Evolutionary conservation across 2,329 filamentous ascomycete species (phyloP), one percentile per base, ranked within the genome.

Genomic region (Thermomyces lanuginosus): DNA sequence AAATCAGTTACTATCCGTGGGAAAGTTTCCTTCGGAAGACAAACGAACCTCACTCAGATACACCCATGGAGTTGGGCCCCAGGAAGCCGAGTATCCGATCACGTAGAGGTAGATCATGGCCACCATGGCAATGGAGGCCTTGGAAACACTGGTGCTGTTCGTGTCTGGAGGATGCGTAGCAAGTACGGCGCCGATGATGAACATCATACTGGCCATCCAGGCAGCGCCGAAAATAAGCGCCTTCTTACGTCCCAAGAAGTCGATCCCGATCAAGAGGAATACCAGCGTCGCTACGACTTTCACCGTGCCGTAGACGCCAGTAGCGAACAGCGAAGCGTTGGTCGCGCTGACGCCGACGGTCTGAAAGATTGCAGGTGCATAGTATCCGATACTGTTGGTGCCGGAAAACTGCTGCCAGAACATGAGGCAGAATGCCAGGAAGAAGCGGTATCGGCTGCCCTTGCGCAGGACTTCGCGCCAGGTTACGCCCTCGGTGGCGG

Each of bases 101-200:
- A 45, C 44, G 27, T 64, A 64, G 4, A 66, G 57, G 42, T 62
- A 65, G 27, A 65, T 53, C 44, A 66, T 63, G 6, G 58, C 54
- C 25, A 65, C 43, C 42, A 51, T 49, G 12, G 43, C 46, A 26
- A 43, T 44, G 3, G 45, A 48, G 4, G 48, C 46, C 2, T 33
- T 27, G 1, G 49, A 52, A 25, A 53, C 45, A 7, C 28, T 35
- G 12, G 28, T 33, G 7, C 42, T 24, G 8, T 39, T 36, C 4
- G 39, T 14, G 16, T 49, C 31, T 3, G 48, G 51, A 1, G 51
- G 50, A 19, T 53, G 29, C 1, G 45, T 49, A 9, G 41, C 45
- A 29, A 42, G 36, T 6, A 48, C 44, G 11, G 43, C 40, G 10
- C 48, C 51, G 12, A 55, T 51, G 28, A 55, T 51, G 27, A 53